phyloP scores from a whole-genome alignment of 2,329 filamentous ascomycete species.

The Ustulina deusta region DNA sequence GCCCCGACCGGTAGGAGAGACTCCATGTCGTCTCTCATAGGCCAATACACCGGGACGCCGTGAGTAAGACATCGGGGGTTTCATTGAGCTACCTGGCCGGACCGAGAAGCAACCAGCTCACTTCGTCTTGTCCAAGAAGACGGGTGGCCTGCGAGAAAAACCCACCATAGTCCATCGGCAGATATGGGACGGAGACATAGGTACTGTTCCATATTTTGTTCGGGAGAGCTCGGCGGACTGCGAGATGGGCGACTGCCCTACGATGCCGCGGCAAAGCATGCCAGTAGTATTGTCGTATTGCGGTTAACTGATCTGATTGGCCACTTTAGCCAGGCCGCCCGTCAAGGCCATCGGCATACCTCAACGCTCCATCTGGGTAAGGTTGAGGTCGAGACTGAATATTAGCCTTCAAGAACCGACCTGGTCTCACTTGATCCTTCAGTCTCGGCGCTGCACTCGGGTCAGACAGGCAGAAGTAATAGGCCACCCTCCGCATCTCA shows the following conservation, averaged over 20 bases:
- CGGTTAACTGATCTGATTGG: conserved; percentile 5
- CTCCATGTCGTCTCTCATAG: neutral
- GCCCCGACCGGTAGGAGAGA: conserved; percentile 2
- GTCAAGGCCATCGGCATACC: neutral
- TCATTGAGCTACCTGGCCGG: neutral
- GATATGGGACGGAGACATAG: neutral
- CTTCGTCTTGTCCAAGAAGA: neutral
- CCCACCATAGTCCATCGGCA: neutral
- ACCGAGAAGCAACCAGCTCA: neutral
- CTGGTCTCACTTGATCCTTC: neutral
- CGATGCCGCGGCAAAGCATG: neutral
- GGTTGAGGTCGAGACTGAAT: neutral
- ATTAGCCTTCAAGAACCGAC: neutral
- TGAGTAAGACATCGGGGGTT: conserved; percentile 4
- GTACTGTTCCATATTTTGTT: neutral
- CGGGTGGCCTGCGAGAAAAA: neutral
- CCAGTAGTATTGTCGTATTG: neutral
- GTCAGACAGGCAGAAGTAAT: neutral
- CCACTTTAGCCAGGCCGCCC: neutral
- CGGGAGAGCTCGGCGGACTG: neutral
- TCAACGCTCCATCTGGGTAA: neutral
- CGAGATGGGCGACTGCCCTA: neutral
- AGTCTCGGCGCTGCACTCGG: neutral
- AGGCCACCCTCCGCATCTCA: neutral
- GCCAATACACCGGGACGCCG: conserved; percentile 10